Base-by-base conservation (phyloP, 2,329 filamentous ascomycete species). In the Westerdykella sp. region DNA sequence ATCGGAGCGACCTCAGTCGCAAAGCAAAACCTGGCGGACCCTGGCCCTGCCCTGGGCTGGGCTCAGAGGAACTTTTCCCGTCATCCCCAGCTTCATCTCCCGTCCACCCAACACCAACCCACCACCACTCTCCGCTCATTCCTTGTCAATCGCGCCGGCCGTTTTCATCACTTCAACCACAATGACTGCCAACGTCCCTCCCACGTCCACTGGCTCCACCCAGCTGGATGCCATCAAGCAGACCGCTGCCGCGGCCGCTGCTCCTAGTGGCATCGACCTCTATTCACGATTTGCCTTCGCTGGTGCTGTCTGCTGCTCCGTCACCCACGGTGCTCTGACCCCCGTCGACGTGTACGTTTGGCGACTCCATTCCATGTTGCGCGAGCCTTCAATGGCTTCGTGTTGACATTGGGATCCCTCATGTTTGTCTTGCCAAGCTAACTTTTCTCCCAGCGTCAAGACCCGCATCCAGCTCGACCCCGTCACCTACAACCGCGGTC, bases 281-380 rank as follows among this genome's bases (percentile, higher is more conserved):
- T 97, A 97, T 84, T 87, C 87, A 63, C 83, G 88, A 74, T 96
- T 96, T 77, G 91, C 93, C 74, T 85, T 98, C 65, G 90, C 93
- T 64, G 93, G 93, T 75, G 93, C 93, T 63, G 77, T 97, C 78
- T 96, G 93, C 84, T 98, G 93, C 75, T 93, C 90, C 62, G 77
- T 97, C 75, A 98, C 93, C 68, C 93, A 98, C 81, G 93, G 91
- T 73, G 85, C 80, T 67, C 83, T 97, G 64, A 98, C 93, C 60
- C 93, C 93, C 68, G 89, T 98, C 73, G 93, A 98, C 86, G 93
- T 98, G 91, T 97, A 93, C 73, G 91, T 87, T 49, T 44, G 34
- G 16, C 47, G 46, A 34, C 16, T 22, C 39, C 13, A 35, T 41
- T 37, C 10, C 40, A 34, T 35, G 45, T 45, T 38, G 2, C 39